Evolutionary conservation across 1,284 basidiomycete species (phyloP).

Genomic region (Papiliotrema nemorosa): DNA sequence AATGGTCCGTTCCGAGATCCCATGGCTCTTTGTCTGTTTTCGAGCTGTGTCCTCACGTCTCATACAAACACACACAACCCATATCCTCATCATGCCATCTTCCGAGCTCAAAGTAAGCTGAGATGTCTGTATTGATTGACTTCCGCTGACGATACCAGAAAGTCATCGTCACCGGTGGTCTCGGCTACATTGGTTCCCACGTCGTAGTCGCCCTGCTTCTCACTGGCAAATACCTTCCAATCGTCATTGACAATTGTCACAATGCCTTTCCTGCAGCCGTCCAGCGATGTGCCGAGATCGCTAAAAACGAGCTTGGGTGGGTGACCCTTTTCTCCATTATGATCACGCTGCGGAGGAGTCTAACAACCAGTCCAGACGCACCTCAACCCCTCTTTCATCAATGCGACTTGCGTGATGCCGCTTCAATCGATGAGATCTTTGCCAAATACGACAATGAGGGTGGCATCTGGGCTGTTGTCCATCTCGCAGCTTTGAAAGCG

Average conservation of each 20-base stretch:
- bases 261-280: conserved; percentile 79
- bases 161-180: conserved; percentile 48
- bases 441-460: conserved; percentile 68
- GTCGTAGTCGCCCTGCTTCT: conserved; percentile 80
- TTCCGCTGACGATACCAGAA: neutral
- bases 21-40: no score
- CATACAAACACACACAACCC: neutral
- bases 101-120: neutral
- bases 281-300: conserved; percentile 71
- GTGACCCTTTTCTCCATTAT: conserved; percentile 10
- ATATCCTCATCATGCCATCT: neutral
- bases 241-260: conserved; percentile 89
- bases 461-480: conserved; percentile 96
- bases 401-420: conserved; percentile 70
- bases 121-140: neutral
- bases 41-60: no score
- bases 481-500: conserved; percentile 96
- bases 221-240: conserved; percentile 82
- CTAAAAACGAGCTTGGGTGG: conserved; percentile 56
- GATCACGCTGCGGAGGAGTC: neutral
- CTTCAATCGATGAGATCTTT: conserved; percentile 72
- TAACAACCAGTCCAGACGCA: conserved; percentile 54
- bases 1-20: no score
- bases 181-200: conserved; percentile 70
- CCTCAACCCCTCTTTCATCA: conserved; percentile 48